These are phyloP conservation scores for Calophaca sinica DNA, from an alignment of 306 rosid genomes.

Conservation along the genomic window DNA sequence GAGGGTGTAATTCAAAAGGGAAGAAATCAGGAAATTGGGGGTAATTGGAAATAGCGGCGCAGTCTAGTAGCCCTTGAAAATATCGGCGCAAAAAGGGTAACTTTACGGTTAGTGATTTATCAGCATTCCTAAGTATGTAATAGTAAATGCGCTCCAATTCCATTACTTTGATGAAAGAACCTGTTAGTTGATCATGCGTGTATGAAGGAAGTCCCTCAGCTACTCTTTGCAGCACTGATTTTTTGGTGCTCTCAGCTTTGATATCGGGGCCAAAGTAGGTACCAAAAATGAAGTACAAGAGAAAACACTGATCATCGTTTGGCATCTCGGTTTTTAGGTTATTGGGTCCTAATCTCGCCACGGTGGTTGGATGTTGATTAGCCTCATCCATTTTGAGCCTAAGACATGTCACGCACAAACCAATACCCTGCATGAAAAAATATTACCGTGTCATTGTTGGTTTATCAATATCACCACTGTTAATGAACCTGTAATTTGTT, in stretches of 20 bases:
- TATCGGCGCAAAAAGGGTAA: conserved; percentile 49
- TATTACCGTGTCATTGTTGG: background rate
- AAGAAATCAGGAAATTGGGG: conserved; percentile 69
- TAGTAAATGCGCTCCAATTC: conserved; percentile 59
- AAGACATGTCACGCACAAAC: background rate
- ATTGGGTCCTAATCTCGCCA: background rate
- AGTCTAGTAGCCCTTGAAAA: conserved; percentile 51
- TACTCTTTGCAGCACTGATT: conserved; percentile 66
- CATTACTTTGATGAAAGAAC: conserved; percentile 50
- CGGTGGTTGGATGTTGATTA: background rate
- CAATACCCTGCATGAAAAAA: conserved; percentile 1
- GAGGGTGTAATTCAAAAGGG: conserved; percentile 58
- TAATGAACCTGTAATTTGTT: background rate
- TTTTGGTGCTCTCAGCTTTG: conserved; percentile 50
- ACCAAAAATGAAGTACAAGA: conserved; percentile 65
- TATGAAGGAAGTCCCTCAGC: conserved; percentile 74
- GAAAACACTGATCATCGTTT: conserved; percentile 56
- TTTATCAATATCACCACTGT: background rate
- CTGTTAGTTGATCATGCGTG: conserved; percentile 54
- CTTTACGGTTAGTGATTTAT: conserved; percentile 51
- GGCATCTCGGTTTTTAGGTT: conserved; percentile 27
- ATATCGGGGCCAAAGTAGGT: conserved; percentile 73
- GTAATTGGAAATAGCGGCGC: conserved; percentile 46
- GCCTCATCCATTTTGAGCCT: conserved; percentile 12
- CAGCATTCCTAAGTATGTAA: conserved; percentile 60